phyloP scores from a whole-genome alignment of 768 basidiomycete genomes.

The Pleurotus tuoliensis region DNA sequence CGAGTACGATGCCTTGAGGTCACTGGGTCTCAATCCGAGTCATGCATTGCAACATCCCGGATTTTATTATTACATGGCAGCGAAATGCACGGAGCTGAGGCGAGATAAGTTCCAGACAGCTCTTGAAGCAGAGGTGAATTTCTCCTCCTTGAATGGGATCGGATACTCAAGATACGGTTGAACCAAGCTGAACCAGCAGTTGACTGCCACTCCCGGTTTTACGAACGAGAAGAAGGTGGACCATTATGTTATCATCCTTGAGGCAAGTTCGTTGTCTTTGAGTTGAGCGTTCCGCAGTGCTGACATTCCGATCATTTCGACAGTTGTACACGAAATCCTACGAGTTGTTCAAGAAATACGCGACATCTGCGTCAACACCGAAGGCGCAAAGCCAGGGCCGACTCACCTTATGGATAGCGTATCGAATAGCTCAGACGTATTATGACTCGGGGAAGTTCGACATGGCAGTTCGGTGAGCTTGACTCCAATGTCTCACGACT shows the following conservation, averaged over 20 bases:
- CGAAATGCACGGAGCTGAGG: conserved; percentile 77
- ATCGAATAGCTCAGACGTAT: conserved; percentile 86
- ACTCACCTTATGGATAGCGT: conserved; percentile 87
- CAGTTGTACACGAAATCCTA: conserved; percentile 94
- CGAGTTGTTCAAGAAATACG: conserved; percentile 84
- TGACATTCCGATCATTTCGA: not conserved
- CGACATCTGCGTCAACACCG: conserved; percentile 26
- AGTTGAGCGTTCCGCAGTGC: not conserved
- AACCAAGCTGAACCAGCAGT: conserved; percentile 31
- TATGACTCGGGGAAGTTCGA: conserved; percentile 77
- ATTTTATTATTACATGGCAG: conserved; percentile 89
- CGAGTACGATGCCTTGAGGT: conserved; percentile 56
- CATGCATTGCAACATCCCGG: conserved; percentile 88
- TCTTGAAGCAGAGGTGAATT: conserved; percentile 52
- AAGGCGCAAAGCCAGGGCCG: conserved; percentile 61
- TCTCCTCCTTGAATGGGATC: not conserved
- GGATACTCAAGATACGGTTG: not conserved
- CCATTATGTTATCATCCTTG: conserved; percentile 76
- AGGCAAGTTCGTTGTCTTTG: conserved; percentile 44
- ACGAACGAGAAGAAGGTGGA: conserved; percentile 91
- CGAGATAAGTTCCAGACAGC: conserved; percentile 61
- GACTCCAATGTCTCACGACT: not conserved
- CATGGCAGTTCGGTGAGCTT: conserved; percentile 74
- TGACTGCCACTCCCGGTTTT: conserved; percentile 57
- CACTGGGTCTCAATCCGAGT: conserved; percentile 72